These are phyloP conservation scores for Solanum boliviense DNA, from an alignment of 257 asterid genomes.

Conservation along the genomic window DNA sequence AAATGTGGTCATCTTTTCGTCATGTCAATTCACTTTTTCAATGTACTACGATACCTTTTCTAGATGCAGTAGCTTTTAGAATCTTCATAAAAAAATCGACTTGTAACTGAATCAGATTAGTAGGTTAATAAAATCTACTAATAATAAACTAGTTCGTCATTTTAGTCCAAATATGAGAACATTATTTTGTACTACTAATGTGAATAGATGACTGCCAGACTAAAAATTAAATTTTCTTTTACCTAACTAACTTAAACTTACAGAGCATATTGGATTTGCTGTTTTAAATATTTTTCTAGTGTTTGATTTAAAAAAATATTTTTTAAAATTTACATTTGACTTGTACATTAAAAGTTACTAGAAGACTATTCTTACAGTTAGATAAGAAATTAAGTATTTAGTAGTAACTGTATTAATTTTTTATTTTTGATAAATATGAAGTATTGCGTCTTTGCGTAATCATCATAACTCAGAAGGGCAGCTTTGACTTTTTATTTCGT, in stretches of 20 bases:
- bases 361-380: too few species aligned
- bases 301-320: too few species aligned
- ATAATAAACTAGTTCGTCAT: background rate
- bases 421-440: background rate
- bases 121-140: background rate
- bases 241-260: background rate
- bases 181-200: background rate
- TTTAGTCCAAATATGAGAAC: background rate
- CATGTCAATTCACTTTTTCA: constrained; percentile 3
- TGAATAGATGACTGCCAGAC: background rate
- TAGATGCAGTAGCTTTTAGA: background rate
- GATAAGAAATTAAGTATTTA: too few species aligned
- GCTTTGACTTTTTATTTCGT: background rate
- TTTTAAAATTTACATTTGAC: too few species aligned
- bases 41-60: background rate
- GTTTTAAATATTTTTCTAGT: too few species aligned
- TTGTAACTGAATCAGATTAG: background rate
- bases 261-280: background rate
- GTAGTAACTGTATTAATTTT: background rate
- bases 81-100: background rate
- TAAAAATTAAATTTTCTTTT: background rate
- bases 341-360: too few species aligned
- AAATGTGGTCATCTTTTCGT: constrained; percentile 48
- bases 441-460: background rate
- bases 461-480: background rate